Percentiles rank a stretch among this genome's conserved stretches.
phyloP scores from a whole-genome alignment of 495 filamentous ascomycete genomes.

The Aspergillus homomorphus region DNA sequence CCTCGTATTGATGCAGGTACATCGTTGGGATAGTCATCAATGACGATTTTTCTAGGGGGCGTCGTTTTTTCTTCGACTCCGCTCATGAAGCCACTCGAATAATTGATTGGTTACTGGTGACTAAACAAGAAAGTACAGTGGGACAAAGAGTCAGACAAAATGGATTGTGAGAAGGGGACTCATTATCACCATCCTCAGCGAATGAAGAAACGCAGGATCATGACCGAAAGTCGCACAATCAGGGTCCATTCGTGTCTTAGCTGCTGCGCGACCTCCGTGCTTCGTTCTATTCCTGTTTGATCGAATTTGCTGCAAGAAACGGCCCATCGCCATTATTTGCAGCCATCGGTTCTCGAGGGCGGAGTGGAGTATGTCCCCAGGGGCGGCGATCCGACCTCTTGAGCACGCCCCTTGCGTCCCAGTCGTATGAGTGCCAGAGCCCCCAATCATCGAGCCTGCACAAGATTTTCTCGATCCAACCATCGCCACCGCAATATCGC shows the following conservation, averaged over 20 bases:
- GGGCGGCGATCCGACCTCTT: constrained; percentile 9
- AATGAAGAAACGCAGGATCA: constrained; percentile 5
- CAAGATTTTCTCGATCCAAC: constrained; percentile 10
- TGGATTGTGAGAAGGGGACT: not conserved
- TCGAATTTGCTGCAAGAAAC: constrained; percentile 17
- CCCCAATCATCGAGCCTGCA: constrained; percentile 11
- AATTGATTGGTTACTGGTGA: not conserved
- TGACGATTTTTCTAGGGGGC: not conserved
- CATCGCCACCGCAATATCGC: constrained; percentile 16
- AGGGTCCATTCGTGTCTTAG: constrained; percentile 16
- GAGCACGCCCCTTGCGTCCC: constrained; percentile 21
- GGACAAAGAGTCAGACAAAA: not conserved
- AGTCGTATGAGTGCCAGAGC: constrained; percentile 5
- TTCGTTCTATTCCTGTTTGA: constrained; percentile 17
- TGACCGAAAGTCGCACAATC: not conserved
- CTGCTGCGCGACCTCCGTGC: constrained; percentile 9
- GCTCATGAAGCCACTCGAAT: not conserved
- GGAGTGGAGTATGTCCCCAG: constrained; percentile 5
- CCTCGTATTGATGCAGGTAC: not conserved
- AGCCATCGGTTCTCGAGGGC: constrained; percentile 6
- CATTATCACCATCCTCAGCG: not conserved
- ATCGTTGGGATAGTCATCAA: not conserved
- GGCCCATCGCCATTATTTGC: constrained; percentile 13
- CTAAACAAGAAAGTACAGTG: not conserved
- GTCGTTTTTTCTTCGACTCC: not conserved